These are phyloP conservation scores for Gossypium gossypioides DNA, from an alignment of 441 rosid species.

Conservation along the genomic window DNA sequence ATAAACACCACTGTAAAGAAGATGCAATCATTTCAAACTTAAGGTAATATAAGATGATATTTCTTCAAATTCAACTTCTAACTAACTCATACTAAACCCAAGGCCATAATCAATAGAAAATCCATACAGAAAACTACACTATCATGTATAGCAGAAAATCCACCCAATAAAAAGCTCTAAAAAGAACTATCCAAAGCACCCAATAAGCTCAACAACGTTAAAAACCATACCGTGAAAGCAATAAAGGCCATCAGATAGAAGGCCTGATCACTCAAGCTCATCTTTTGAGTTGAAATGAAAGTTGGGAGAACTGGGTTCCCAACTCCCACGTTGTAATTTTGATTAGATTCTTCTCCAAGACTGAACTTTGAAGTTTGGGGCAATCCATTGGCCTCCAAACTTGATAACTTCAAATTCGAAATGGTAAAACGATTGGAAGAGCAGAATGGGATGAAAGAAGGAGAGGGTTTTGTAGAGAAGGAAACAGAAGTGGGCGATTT, in stretches of 20 bases:
- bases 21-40: not conserved
- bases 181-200: slow-evolving; percentile 8
- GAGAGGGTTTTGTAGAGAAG: slow-evolving; percentile 11
- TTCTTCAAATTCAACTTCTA: not conserved
- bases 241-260: slow-evolving; percentile 64
- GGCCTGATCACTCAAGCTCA: slow-evolving; percentile 58
- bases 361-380: slow-evolving; percentile 18
- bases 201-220: not conserved
- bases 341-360: slow-evolving; percentile 22
- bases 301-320: slow-evolving; percentile 39
- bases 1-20: not conserved
- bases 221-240: slow-evolving; percentile 58
- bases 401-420: not conserved
- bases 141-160: not conserved
- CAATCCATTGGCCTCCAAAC: slow-evolving; percentile 11
- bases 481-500: slow-evolving; percentile 9
- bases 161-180: not conserved
- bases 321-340: slow-evolving; percentile 35
- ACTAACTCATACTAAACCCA: not conserved
- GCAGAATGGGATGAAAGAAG: slow-evolving; percentile 22
- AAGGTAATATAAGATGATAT: not conserved
- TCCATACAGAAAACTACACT: not conserved
- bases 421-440: slow-evolving; percentile 20
- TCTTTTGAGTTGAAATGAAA: slow-evolving; percentile 27
- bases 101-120: not conserved